Evolutionary conservation across 2,329 filamentous ascomycete species (phyloP).

Genomic region (Pestalotiopsis fici): DNA sequence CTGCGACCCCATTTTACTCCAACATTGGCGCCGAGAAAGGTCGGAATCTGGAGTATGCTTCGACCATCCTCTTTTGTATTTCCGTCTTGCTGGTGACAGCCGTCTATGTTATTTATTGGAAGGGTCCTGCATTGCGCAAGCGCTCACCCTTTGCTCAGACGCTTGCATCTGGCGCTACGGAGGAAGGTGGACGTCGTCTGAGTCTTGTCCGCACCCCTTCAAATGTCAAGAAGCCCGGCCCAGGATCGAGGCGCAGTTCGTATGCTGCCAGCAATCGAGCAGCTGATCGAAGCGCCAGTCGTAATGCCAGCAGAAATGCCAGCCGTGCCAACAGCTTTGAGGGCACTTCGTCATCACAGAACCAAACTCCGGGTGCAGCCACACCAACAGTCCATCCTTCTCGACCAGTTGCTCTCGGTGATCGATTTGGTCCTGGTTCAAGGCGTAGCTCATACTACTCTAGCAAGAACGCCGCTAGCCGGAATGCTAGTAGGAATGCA

Average conservation of each 20-base stretch:
- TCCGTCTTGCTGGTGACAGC: slow-evolving; percentile 52
- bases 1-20: slow-evolving; percentile 57
- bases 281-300: not conserved
- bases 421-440: slow-evolving; percentile 11
- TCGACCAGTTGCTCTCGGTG: not conserved
- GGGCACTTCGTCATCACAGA: not conserved
- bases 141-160: slow-evolving; percentile 60
- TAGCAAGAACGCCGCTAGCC: slow-evolving; percentile 11
- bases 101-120: slow-evolving; percentile 59
- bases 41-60: slow-evolving; percentile 54
- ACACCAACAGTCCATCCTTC: not conserved
- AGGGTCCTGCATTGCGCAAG: slow-evolving; percentile 52
- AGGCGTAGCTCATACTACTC: slow-evolving; percentile 14
- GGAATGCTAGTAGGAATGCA: slow-evolving; percentile 7
- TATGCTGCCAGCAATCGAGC: not conserved
- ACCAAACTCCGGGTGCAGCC: not conserved
- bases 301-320: not conserved
- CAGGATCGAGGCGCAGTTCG: not conserved
- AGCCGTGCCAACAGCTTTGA: slow-evolving; percentile 5
- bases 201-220: not conserved
- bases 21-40: slow-evolving; percentile 44
- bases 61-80: slow-evolving; percentile 53
- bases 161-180: slow-evolving; percentile 43
- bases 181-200: slow-evolving; percentile 15
- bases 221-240: not conserved